phyloP scores from a whole-genome alignment of 2,329 filamentous ascomycete species.

The Nemania sp. region DNA sequence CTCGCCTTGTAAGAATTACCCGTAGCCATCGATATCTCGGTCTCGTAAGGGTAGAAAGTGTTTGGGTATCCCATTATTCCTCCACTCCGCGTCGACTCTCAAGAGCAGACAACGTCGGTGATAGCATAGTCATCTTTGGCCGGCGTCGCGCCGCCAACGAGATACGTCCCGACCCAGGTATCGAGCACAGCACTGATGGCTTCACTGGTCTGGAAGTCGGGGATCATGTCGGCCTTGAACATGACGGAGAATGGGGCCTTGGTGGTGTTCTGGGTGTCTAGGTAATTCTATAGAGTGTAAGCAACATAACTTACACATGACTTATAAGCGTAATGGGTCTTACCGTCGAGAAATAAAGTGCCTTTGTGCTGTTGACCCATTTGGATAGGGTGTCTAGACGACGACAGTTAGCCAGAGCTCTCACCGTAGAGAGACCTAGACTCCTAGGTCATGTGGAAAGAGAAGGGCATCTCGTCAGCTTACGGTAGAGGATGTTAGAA shows the following conservation, averaged over 20 bases:
- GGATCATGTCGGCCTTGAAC: slow-evolving; percentile 32
- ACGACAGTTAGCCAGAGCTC: background rate
- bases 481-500: slow-evolving; percentile 30
- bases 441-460: background rate
- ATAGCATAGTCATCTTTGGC: slow-evolving; percentile 24
- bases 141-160: slow-evolving; percentile 25
- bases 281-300: slow-evolving; percentile 24
- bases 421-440: no score
- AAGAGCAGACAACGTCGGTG: slow-evolving; percentile 27
- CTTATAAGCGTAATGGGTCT: background rate
- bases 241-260: slow-evolving; percentile 32
- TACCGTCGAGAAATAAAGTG: slow-evolving; percentile 35
- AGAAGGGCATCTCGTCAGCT: background rate
- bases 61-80: background rate
- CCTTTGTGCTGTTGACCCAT: slow-evolving; percentile 20
- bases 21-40: background rate
- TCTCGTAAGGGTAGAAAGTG: background rate
- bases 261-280: slow-evolving; percentile 31
- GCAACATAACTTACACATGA: background rate
- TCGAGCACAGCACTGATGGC: slow-evolving; percentile 22
- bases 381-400: slow-evolving; percentile 30
- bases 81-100: background rate
- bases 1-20: background rate
- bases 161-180: slow-evolving; percentile 35
- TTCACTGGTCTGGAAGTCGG: slow-evolving; percentile 16